These are phyloP conservation scores for Mycotypha africana DNA, from an alignment of 371 early-diverging fungal species.

Conservation along the genomic window DNA sequence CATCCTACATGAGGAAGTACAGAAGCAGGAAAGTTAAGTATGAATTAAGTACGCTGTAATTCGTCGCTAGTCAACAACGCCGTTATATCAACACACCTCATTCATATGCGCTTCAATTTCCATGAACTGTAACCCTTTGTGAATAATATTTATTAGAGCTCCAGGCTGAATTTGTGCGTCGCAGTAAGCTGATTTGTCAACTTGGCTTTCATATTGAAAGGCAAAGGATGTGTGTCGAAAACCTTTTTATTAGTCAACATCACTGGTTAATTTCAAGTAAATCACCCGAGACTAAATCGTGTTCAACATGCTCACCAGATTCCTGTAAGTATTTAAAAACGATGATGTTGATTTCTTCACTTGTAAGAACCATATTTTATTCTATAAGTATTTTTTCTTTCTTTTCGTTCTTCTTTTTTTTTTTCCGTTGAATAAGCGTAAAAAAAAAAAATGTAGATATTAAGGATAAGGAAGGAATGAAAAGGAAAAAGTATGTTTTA, in stretches of 20 bases:
- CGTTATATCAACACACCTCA: no score
- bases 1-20: conserved; percentile 49
- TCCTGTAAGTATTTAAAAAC: conserved; percentile 90
- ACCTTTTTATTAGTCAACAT: no score
- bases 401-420: no score
- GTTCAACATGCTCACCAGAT: conserved; percentile 58
- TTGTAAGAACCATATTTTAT: conserved; percentile 81
- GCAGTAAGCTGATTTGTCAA: conserved; percentile 62
- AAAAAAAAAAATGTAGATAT: no score
- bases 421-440: no score
- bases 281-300: background rate
- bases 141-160: conserved; percentile 79
- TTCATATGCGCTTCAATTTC: conserved; percentile 83
- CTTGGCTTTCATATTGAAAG: conserved; percentile 85
- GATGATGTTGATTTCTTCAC: conserved; percentile 93
- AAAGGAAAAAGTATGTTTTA: no score
- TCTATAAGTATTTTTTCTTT: no score
- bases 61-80: no score
- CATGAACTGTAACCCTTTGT: conserved; percentile 90
- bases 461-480: no score
- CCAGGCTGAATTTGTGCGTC: conserved; percentile 78
- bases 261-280: background rate
- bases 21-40: background rate
- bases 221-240: conserved; percentile 89
- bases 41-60: no score